Evolutionary conservation across 2,329 filamentous ascomycete genomes (phyloP).

Genomic region (Ophiognomonia clavigignenti-juglandacearum): DNA sequence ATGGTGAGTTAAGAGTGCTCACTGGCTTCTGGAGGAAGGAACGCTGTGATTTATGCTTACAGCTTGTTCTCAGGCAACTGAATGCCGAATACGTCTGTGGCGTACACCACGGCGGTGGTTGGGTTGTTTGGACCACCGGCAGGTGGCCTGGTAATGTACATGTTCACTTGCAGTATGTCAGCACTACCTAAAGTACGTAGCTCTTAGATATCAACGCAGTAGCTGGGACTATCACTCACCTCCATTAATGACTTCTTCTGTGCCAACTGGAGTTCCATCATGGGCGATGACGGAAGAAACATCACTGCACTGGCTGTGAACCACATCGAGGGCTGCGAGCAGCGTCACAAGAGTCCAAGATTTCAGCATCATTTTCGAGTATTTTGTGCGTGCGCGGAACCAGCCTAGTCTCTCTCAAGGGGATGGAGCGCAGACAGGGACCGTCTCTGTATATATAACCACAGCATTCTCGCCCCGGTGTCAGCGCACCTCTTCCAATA

Average conservation of each 20-base stretch:
- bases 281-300: neutral
- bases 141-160: neutral
- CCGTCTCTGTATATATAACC: no score
- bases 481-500: no score
- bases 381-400: no score
- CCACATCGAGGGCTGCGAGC: neutral
- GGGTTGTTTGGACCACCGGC: neutral
- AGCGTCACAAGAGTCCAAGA: neutral
- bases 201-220: neutral
- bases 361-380: no score
- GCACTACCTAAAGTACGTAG: neutral
- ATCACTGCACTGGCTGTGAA: neutral
- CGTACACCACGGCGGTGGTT: conserved; percentile 9
- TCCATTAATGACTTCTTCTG: neutral
- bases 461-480: no score
- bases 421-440: no score
- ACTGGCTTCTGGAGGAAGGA: neutral
- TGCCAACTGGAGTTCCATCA: neutral
- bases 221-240: neutral
- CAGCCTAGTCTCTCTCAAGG: no score
- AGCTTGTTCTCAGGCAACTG: conserved; percentile 23
- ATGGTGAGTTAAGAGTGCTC: neutral
- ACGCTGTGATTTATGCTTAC: conserved; percentile 8
- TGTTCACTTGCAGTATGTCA: neutral
- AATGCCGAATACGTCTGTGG: conserved; percentile 26